Evolutionary conservation across 495 filamentous ascomycete species (phyloP).

Genomic region (Penicillium verhagenii): DNA sequence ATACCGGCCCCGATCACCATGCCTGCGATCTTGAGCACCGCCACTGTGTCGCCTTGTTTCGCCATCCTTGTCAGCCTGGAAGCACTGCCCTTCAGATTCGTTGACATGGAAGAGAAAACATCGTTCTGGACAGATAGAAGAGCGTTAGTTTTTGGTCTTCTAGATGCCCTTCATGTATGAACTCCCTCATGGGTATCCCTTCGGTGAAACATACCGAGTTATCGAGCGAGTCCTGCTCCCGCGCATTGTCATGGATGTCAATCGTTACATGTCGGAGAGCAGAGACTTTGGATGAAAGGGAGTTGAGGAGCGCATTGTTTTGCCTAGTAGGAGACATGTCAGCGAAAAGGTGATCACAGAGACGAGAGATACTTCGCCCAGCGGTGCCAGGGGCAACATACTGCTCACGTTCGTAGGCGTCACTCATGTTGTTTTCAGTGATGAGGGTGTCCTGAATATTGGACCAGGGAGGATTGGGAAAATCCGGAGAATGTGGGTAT

Average conservation of each 20-base stretch:
- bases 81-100: slow-evolving; percentile 77
- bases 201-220: slow-evolving; percentile 60
- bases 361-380: not conserved
- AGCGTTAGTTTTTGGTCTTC: slow-evolving; percentile 3
- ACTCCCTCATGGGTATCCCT: not conserved
- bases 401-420: slow-evolving; percentile 92
- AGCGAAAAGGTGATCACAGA: not conserved
- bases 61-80: slow-evolving; percentile 90
- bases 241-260: slow-evolving; percentile 94
- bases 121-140: slow-evolving; percentile 44
- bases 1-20: slow-evolving; percentile 76
- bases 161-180: not conserved
- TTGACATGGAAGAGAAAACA: slow-evolving; percentile 58
- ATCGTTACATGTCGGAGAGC: slow-evolving; percentile 95
- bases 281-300: slow-evolving; percentile 84
- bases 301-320: slow-evolving; percentile 93
- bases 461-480: not conserved
- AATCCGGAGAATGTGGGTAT: not conserved
- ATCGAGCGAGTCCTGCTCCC: slow-evolving; percentile 82
- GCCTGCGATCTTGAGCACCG: slow-evolving; percentile 82
- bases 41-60: slow-evolving; percentile 82
- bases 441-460: not conserved
- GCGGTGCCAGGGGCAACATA: slow-evolving; percentile 28
- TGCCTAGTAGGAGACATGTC: slow-evolving; percentile 50
- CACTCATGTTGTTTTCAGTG: slow-evolving; percentile 67